Evolutionary conservation across 352 stramenopile genomes (phyloP), one percentile per base, ranked within the genome.

Genomic region (Globisporangium spinosum): DNA sequence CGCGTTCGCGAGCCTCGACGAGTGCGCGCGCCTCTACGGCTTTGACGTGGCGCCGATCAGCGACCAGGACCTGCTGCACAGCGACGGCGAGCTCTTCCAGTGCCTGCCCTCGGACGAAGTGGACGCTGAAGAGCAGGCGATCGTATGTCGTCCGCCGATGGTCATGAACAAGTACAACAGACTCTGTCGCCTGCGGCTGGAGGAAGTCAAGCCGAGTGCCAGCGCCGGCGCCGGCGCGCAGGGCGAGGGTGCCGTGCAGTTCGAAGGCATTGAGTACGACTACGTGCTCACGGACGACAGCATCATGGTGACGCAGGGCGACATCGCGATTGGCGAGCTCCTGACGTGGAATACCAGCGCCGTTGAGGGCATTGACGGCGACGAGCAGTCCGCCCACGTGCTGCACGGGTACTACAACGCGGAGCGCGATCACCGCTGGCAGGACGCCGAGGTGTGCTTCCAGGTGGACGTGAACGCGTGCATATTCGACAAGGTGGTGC

Each of bases 401-500:
- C 70, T 90, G 17, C 87, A 95, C 61, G 87, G 87, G 17, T 95
- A 95, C 71, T 95, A 89, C 74, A 91, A 95, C 65, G 71, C 80
- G 8, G 85, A 88, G 38, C 77, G 84, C 12, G 87, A 94, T 56
- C 83, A 91, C 55, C 87, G 85, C 5, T 94, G 87, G 85, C 68
- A 71, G 25, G 72, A 87, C 38, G 82, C 76, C 4, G 62, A 64
- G 8, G 77, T 95, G 72, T 95, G 85, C 71, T 94, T 79, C 62
- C 77, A 91, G 67, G 65, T 94, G 17, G 79, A 87, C 34, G 62
- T 63, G n/a, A 77, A 64, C 43, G 83, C 83, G 12, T 65, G 59
- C 25, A 55, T 66, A 1, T 89, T 88, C 62, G 69, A 74, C 17
- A 61, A 66, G 6, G 78, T 70, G 17, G 69, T 95, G 38, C 57